Evolutionary conservation across 2,329 filamentous ascomycete genomes (phyloP).

Genomic region (Aspergillus phoenicis): DNA sequence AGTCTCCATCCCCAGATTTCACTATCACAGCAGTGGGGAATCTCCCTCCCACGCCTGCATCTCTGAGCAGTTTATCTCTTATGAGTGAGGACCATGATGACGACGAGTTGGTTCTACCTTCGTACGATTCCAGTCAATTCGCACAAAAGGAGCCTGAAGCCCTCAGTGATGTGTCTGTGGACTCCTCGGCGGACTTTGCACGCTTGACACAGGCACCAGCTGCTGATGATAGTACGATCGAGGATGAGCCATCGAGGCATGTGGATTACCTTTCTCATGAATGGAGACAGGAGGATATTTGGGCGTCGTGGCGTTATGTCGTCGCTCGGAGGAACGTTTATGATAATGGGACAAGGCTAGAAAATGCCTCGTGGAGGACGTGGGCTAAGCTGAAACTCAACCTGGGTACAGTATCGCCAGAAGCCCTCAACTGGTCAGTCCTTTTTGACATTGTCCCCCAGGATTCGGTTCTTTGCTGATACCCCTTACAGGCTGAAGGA

Average conservation of each 20-base stretch:
- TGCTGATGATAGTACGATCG: conserved; percentile 78
- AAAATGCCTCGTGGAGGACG: conserved; percentile 96
- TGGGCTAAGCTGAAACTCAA: conserved; percentile 93
- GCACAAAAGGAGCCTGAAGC: conserved; percentile 47
- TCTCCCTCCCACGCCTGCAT: conserved; percentile 40
- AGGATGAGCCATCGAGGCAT: conserved; percentile 75
- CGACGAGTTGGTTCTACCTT: conserved; percentile 47
- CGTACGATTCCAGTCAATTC: conserved; percentile 50
- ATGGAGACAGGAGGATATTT: conserved; percentile 95
- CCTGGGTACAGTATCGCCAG: conserved; percentile 83
- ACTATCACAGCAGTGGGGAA: conserved; percentile 32
- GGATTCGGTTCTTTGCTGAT: conserved; percentile 11
- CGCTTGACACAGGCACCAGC: conserved; percentile 64
- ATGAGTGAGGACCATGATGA: conserved; percentile 30
- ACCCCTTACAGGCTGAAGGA: conserved; percentile 80
- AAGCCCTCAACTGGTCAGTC: conserved; percentile 87
- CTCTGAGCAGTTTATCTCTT: conserved; percentile 43
- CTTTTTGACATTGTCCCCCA: background rate
- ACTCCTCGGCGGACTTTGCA: conserved; percentile 48
- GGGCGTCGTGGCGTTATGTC: conserved; percentile 95
- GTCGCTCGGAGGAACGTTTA: conserved; percentile 77
- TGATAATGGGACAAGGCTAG: conserved; percentile 76
- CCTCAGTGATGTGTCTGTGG: conserved; percentile 26
- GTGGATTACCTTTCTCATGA: conserved; percentile 95
- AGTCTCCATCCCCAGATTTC: conserved; percentile 42